Evolutionary conservation across 108 stramenopile species (phyloP).

Genomic region (Nannochloropsis gaditana): DNA sequence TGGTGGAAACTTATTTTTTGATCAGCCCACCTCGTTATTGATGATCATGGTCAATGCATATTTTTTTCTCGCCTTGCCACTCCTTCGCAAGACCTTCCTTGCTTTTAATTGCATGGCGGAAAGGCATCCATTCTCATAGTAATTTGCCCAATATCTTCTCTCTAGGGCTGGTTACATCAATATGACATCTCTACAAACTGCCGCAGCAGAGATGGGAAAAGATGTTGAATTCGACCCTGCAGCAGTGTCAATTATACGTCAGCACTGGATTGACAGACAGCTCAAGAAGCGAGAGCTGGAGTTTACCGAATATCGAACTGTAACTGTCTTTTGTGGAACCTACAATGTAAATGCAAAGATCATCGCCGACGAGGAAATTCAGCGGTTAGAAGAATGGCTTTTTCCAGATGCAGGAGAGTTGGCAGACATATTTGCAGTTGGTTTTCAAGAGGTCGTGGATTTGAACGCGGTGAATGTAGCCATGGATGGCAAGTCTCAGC

Average conservation of each 20-base stretch:
- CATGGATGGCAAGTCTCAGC: conserved; percentile 82
- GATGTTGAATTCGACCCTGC: background rate
- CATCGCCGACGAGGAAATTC: conserved; percentile 69
- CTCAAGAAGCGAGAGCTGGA: conserved; percentile 49
- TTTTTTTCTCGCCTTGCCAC: no score
- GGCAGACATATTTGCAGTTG: conserved; percentile 50
- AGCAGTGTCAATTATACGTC: conserved; percentile 49
- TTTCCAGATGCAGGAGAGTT: conserved; percentile 24
- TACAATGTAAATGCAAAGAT: conserved; percentile 99
- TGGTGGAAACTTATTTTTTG: no score
- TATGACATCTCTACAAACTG: no score
- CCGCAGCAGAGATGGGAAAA: background rate
- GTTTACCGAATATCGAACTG: conserved; percentile 29
- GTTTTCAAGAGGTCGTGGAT: conserved; percentile 97
- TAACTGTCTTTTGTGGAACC: conserved; percentile 76
- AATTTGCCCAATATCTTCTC: no score
- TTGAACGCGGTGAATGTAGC: conserved; percentile 97
- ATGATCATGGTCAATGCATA: no score
- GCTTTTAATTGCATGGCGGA: no score
- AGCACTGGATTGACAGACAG: conserved; percentile 55
- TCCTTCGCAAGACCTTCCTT: no score
- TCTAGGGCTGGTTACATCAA: no score
- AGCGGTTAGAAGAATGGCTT: conserved; percentile 18
- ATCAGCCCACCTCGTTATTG: no score
- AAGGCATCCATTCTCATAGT: no score